phyloP scores from a whole-genome alignment of 2,329 filamentous ascomycete species.

The Dryadomyces sulphureus region DNA sequence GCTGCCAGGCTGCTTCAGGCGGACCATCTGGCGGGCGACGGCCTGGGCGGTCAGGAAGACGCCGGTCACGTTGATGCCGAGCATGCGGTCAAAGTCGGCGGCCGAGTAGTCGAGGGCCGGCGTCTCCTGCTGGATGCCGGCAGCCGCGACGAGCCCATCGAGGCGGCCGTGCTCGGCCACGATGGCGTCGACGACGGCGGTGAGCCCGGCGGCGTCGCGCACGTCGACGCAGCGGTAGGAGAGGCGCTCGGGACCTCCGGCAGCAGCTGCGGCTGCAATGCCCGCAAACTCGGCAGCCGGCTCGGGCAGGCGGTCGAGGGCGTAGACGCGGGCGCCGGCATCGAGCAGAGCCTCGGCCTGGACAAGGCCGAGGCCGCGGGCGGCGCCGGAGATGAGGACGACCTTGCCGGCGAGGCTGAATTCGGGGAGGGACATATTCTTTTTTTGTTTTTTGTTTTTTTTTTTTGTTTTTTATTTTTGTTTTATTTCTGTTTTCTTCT shows the following conservation, averaged over 20 bases:
- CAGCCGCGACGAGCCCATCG: not conserved
- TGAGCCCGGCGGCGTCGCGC: slow-evolving; percentile 52
- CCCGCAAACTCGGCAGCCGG: slow-evolving; percentile 44
- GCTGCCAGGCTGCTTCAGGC: slow-evolving; percentile 39
- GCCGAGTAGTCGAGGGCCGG: not conserved
- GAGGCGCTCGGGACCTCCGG: slow-evolving; percentile 51
- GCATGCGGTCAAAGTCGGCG: not conserved
- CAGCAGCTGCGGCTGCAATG: slow-evolving; percentile 46
- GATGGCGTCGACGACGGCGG: slow-evolving; percentile 53
- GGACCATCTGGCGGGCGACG: slow-evolving; percentile 54
- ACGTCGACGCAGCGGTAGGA: slow-evolving; percentile 72
- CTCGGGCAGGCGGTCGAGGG: slow-evolving; percentile 45
- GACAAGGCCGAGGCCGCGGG: slow-evolving; percentile 61
- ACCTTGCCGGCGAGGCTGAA: slow-evolving; percentile 64
- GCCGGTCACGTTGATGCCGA: slow-evolving; percentile 2
- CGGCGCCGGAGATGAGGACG: slow-evolving; percentile 62
- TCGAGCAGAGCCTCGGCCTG: slow-evolving; percentile 68
- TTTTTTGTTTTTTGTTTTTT: too few relatives aligned
- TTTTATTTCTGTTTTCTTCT: too few relatives aligned
- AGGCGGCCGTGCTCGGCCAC: slow-evolving; percentile 49
- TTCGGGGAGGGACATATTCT: too few relatives aligned
- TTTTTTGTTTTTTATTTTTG: too few relatives aligned
- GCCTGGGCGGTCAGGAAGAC: slow-evolving; percentile 35
- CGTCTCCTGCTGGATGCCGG: not conserved
- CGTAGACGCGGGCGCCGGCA: slow-evolving; percentile 57